Conservation (phyloP, 192 early-diverging fungal genomes). For the Coemansia sp. region DNA sequence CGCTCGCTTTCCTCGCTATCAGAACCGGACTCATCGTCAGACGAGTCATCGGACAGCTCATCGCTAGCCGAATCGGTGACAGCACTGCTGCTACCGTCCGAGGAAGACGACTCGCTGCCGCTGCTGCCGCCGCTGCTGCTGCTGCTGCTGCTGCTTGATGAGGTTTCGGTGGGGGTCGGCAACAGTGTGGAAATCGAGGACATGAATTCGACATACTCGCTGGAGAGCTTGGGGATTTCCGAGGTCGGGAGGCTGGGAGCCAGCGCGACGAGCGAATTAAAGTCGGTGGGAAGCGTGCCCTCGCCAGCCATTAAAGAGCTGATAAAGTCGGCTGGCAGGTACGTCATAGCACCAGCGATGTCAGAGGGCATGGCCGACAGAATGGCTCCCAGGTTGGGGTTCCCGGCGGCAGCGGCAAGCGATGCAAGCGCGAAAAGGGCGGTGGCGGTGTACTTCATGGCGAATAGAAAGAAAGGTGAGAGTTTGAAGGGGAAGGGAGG, state of each 20-base stretch:
- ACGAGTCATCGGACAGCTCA: constrained; percentile 2
- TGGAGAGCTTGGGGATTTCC: constrained; percentile 19
- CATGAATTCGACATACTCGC: constrained; percentile 41
- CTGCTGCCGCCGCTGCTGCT: background rate
- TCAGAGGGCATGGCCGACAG: constrained; percentile 29
- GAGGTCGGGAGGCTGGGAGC: constrained; percentile 23
- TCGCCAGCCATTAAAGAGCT: constrained; percentile 23
- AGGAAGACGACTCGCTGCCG: background rate
- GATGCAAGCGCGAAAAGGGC: constrained; percentile 15
- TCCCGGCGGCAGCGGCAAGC: constrained; percentile 11
- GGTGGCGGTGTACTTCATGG: constrained; percentile 37
- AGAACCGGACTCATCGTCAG: background rate
- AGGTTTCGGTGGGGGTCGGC: constrained; percentile 16
- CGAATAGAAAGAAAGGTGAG: background rate
- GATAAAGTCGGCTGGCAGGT: constrained; percentile 29
- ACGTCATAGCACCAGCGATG: constrained; percentile 28
- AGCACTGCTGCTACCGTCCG: background rate
- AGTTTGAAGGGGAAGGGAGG: background rate
- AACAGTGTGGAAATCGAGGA: constrained; percentile 20
- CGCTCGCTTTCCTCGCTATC: background rate
- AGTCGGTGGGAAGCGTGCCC: constrained; percentile 32
- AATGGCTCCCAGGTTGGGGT: constrained; percentile 30
- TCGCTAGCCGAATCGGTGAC: background rate
- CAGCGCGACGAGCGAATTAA: constrained; percentile 18
- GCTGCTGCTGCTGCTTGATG: too few species aligned